A percentile compares a stretch with the other conserved stretches of the same genome.
Conservation (phyloP, 2,329 filamentous ascomycete genomes). For the Fusarium sp. region DNA sequence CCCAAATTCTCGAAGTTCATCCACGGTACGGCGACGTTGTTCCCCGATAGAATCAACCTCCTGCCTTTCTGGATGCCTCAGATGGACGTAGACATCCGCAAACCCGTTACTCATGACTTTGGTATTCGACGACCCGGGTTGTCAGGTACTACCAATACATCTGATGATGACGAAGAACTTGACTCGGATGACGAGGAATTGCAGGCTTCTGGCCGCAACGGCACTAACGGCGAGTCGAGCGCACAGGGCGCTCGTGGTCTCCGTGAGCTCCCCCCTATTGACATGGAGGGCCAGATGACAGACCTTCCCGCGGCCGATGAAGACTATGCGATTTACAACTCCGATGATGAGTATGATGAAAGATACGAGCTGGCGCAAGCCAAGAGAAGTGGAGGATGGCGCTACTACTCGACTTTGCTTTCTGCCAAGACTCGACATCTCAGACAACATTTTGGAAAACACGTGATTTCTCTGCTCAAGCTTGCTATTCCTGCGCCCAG, state of each 20-base stretch:
- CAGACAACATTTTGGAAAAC: slow-evolving; percentile 55
- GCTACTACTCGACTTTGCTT: slow-evolving; percentile 73
- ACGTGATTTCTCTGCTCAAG: slow-evolving; percentile 56
- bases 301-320: slow-evolving; percentile 68
- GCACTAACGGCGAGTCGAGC: slow-evolving; percentile 50
- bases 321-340: slow-evolving; percentile 91
- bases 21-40: slow-evolving; percentile 88
- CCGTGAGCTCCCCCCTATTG: slow-evolving; percentile 58
- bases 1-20: slow-evolving; percentile 99
- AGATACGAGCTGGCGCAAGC: slow-evolving; percentile 82
- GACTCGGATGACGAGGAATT: slow-evolving; percentile 73
- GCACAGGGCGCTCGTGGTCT: slow-evolving; percentile 49
- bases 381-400: slow-evolving; percentile 77
- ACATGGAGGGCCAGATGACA: slow-evolving; percentile 86
- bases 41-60: slow-evolving; percentile 86
- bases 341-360: slow-evolving; percentile 78
- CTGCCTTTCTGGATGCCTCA: slow-evolving; percentile 98
- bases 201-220: slow-evolving; percentile 12
- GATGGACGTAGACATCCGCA: slow-evolving; percentile 97
- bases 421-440: slow-evolving; percentile 55
- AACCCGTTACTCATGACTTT: slow-evolving; percentile 87
- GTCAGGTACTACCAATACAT: slow-evolving; percentile 80
- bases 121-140: slow-evolving; percentile 85
- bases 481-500: slow-evolving; percentile 65
- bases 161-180: slow-evolving; percentile 77